A percentile compares a stretch with the other conserved stretches of the same genome.
phyloP scores from a whole-genome alignment of 176 grass and related monocot genomes.

The Saccharum spontaneum region DNA sequence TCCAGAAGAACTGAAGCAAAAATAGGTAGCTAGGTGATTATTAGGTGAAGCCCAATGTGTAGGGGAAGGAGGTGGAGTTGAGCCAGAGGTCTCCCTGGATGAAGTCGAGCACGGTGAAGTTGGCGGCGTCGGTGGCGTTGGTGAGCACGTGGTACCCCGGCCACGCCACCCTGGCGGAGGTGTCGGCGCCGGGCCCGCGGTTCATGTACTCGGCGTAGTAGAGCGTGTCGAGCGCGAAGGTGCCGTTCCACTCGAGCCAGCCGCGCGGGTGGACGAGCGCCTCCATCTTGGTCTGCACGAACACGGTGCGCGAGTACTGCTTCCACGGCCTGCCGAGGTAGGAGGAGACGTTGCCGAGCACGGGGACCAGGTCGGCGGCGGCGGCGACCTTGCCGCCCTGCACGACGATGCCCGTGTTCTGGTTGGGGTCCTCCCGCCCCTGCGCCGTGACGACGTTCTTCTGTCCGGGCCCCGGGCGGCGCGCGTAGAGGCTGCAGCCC shows the following conservation, averaged over 20 bases:
- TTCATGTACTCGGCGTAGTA: slow-evolving; percentile 98
- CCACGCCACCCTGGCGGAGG: slow-evolving; percentile 60
- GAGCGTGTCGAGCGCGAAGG: slow-evolving; percentile 76
- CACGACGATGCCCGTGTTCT: slow-evolving; percentile 86
- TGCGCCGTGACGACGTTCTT: slow-evolving; percentile 88
- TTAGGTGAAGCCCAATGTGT: slow-evolving; percentile 47
- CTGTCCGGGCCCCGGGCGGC: slow-evolving; percentile 51
- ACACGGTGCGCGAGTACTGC: slow-evolving; percentile 78
- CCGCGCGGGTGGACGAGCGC: slow-evolving; percentile 56
- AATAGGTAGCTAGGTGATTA: too few species aligned
- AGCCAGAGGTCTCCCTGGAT: slow-evolving; percentile 85
- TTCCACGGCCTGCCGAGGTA: slow-evolving; percentile 91
- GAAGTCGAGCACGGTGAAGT: slow-evolving; percentile 74
- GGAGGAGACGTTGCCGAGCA: slow-evolving; percentile 48
- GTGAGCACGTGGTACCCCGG: slow-evolving; percentile 74
- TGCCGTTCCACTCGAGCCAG: slow-evolving; percentile 76
- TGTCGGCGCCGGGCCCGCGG: slow-evolving; percentile 53
- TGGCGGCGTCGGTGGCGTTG: slow-evolving; percentile 46
- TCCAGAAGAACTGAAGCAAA: too few species aligned
- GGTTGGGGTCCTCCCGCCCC: slow-evolving; percentile 75
- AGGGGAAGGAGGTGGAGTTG: slow-evolving; percentile 55
- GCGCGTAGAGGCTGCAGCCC: slow-evolving; percentile 83
- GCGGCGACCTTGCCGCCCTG: slow-evolving; percentile 86
- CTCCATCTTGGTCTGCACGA: slow-evolving; percentile 75
- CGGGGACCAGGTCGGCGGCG: slow-evolving; percentile 69